Evolutionary conservation across 768 basidiomycete genomes (phyloP).

Genomic region (Suillus subluteus): DNA sequence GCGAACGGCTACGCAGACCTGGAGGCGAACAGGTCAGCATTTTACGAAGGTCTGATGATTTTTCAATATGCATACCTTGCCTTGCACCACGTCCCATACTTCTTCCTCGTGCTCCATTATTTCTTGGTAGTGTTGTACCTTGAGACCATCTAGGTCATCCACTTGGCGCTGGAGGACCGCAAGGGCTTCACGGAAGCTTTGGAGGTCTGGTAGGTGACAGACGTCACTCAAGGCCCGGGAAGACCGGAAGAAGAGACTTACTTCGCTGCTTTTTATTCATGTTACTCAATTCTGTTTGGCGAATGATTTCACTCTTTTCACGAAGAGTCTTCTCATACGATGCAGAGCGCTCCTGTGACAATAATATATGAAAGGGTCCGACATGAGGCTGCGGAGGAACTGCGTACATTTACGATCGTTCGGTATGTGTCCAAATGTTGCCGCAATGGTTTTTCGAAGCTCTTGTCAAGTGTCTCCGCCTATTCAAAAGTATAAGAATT

Average conservation of each 20-base stretch:
- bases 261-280: slow-evolving; percentile 87
- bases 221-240: slow-evolving; percentile 11
- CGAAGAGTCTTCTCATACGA: slow-evolving; percentile 81
- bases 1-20: slow-evolving; percentile 83
- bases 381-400: slow-evolving; percentile 10
- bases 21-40: slow-evolving; percentile 19
- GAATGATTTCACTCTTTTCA: slow-evolving; percentile 84
- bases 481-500: slow-evolving; percentile 32
- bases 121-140: slow-evolving; percentile 82
- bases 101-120: slow-evolving; percentile 93
- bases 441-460: slow-evolving; percentile 88
- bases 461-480: slow-evolving; percentile 86
- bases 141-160: slow-evolving; percentile 87
- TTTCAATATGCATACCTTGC: slow-evolving; percentile 55
- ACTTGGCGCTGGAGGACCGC: slow-evolving; percentile 84
- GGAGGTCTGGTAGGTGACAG: slow-evolving; percentile 63
- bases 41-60: slow-evolving; percentile 8
- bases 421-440: slow-evolving; percentile 84
- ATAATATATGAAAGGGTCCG: slow-evolving; percentile 11
- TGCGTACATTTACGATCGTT: slow-evolving; percentile 64
- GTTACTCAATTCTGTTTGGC: slow-evolving; percentile 82
- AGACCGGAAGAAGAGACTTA: slow-evolving; percentile 42
- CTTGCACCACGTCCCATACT: slow-evolving; percentile 92
- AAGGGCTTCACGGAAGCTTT: slow-evolving; percentile 85
- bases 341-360: slow-evolving; percentile 74